phyloP scores from a whole-genome alignment of 352 stramenopile genomes.

The Phytophthora niederhauseri region DNA sequence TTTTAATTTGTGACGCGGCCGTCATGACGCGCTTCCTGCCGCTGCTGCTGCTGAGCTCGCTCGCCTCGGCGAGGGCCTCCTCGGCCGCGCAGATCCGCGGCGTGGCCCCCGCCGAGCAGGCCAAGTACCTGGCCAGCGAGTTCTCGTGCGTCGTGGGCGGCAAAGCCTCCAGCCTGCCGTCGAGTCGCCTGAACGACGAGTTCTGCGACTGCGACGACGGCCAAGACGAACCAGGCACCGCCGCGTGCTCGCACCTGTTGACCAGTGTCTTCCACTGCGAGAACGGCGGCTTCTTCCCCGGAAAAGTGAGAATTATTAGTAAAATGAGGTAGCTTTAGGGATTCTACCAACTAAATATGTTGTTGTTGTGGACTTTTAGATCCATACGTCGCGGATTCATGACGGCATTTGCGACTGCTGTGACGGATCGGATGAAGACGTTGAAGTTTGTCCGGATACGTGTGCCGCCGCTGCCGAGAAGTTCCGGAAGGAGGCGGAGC shows the following conservation, averaged over 20 bases:
- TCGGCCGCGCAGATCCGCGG: conserved; percentile 39
- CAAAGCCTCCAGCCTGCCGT: conserved; percentile 35
- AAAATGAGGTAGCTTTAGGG: neutral
- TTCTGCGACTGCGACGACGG: conserved; percentile 95
- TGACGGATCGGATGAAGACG: conserved; percentile 94
- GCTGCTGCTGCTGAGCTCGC: conserved; percentile 16
- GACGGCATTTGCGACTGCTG: conserved; percentile 99
- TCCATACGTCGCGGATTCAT: conserved; percentile 85
- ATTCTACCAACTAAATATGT: neutral
- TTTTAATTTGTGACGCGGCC: conserved; percentile 4
- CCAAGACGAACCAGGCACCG: conserved; percentile 89
- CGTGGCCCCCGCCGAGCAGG: conserved; percentile 45
- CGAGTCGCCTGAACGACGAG: conserved; percentile 88
- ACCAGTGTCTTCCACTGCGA: conserved; percentile 70
- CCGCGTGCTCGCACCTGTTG: conserved; percentile 71
- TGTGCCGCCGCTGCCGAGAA: conserved; percentile 46
- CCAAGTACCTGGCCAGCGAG: conserved; percentile 19
- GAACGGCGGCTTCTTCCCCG: conserved; percentile 66
- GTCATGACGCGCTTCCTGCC: conserved; percentile 23
- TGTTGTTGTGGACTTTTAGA: conserved; percentile 30
- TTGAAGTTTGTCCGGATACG: conserved; percentile 48
- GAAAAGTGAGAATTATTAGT: conserved; percentile 41
- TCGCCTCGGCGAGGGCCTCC: conserved; percentile 3
- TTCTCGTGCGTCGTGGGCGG: conserved; percentile 49
- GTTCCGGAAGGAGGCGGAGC: conserved; percentile 43